Conservation (phyloP, 2,329 filamentous ascomycete genomes). For the Penicillium oxalicum region DNA sequence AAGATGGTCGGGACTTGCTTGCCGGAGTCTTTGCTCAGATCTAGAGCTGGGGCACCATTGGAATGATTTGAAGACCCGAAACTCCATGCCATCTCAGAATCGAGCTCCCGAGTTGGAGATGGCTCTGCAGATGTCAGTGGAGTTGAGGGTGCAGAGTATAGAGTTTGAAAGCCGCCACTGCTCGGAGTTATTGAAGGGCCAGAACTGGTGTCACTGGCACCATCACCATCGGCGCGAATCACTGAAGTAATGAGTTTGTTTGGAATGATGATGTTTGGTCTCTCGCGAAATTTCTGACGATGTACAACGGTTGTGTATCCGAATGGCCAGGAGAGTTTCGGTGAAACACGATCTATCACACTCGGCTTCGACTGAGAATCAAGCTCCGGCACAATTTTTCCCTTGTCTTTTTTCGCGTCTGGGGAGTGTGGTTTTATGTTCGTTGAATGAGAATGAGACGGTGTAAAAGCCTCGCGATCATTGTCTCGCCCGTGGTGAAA, state of each 20-base stretch:
- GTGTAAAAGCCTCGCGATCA: neutral
- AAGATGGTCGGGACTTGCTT: conserved; percentile 29
- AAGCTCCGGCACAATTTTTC: conserved; percentile 4
- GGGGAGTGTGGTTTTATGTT: neutral
- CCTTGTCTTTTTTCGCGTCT: neutral
- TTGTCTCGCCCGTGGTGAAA: neutral
- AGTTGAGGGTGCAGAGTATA: conserved; percentile 32
- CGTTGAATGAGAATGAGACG: neutral
- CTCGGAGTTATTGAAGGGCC: conserved; percentile 28
- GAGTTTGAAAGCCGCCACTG: conserved; percentile 25
- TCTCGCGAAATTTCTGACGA: conserved; percentile 29
- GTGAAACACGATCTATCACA: conserved; percentile 31
- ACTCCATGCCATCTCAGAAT: neutral
- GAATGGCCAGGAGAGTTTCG: conserved; percentile 36
- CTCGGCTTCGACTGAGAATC: conserved; percentile 23
- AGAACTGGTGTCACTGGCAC: conserved; percentile 29
- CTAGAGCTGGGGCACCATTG: too few species aligned
- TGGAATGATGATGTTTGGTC: conserved; percentile 27
- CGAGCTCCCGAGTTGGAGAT: conserved; percentile 18
- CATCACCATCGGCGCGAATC: conserved; percentile 22
- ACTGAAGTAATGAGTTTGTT: conserved; percentile 11
- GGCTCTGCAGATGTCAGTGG: conserved; percentile 32
- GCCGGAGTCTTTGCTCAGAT: neutral
- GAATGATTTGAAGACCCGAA: too few species aligned
- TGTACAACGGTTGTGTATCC: conserved; percentile 38